These are phyloP conservation scores for Neurospora sp. DNA, from an alignment of 495 filamentous ascomycete genomes.

Conservation along the genomic window DNA sequence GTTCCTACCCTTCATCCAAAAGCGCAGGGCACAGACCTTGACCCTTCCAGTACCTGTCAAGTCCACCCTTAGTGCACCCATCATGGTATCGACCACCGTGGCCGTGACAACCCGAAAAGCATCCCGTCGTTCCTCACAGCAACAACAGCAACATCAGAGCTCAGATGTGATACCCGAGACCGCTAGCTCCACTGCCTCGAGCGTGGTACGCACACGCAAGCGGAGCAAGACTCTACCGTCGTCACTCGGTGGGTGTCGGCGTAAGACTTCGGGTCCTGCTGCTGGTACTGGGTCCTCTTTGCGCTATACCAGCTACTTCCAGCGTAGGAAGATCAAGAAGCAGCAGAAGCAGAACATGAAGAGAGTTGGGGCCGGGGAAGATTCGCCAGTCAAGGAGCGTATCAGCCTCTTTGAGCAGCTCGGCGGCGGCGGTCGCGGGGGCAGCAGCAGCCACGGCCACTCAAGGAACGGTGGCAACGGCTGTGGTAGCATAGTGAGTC, in stretches of 20 bases:
- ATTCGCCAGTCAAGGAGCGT: conserved; percentile 25
- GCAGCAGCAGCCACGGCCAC: neutral
- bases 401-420: conserved; percentile 26
- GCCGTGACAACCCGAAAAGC: conserved; percentile 4
- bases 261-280: neutral
- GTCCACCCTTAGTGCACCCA: conserved; percentile 10
- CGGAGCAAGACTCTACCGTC: neutral
- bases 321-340: neutral
- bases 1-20: conserved; percentile 8
- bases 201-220: neutral
- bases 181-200: neutral
- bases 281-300: neutral
- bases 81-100: conserved; percentile 12
- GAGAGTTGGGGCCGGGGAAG: neutral
- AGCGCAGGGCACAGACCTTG: conserved; percentile 1
- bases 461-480: neutral
- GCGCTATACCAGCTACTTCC: neutral
- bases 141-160: neutral
- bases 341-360: conserved; percentile 7
- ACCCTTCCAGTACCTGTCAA: neutral
- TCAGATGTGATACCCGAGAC: neutral
- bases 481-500: neutral
- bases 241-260: neutral
- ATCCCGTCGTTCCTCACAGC: neutral
- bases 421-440: neutral